Percentiles rank a stretch among this genome's conserved stretches.
Conservation (phyloP, 208 protist genomes). For the Leishmania amazonensis region DNA sequence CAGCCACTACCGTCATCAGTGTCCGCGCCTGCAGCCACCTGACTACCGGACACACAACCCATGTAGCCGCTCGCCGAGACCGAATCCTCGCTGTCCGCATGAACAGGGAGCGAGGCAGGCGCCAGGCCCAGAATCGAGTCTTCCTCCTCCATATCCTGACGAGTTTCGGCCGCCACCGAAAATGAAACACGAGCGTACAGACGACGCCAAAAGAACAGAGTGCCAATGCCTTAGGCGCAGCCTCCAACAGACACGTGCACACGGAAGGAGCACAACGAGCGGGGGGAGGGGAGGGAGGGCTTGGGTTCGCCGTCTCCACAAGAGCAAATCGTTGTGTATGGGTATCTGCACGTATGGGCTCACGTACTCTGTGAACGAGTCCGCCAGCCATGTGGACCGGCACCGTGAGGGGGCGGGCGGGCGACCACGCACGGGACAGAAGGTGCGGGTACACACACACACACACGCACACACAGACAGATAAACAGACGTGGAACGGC, state of each 20-base stretch:
- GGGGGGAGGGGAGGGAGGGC: neutral
- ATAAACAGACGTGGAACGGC: neutral
- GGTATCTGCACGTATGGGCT: neutral
- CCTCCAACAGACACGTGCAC: neutral
- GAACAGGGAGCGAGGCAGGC: conserved; percentile 12
- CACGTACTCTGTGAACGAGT: neutral
- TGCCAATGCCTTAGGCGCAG: neutral
- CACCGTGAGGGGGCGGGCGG: neutral
- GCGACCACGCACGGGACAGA: neutral
- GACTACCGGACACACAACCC: neutral
- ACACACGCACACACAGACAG: too few relatives aligned
- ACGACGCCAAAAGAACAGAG: neutral
- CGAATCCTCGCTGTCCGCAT: conserved; percentile 1
- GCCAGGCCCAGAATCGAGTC: conserved; percentile 32
- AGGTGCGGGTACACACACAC: neutral
- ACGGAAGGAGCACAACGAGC: too few relatives aligned
- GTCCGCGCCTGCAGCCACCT: neutral
- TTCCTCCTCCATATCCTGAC: conserved; percentile 40
- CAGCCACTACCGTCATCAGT: conserved; percentile 7
- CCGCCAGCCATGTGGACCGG: neutral
- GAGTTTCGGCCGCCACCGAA: neutral
- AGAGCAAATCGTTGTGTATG: neutral
- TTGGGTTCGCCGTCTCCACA: neutral
- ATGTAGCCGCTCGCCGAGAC: neutral
- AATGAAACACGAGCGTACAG: neutral